Percentiles rank a stretch among this genome's conserved stretches.
Conservation (phyloP, 2,329 filamentous ascomycete genomes). For the Pezicula radicicola region DNA sequence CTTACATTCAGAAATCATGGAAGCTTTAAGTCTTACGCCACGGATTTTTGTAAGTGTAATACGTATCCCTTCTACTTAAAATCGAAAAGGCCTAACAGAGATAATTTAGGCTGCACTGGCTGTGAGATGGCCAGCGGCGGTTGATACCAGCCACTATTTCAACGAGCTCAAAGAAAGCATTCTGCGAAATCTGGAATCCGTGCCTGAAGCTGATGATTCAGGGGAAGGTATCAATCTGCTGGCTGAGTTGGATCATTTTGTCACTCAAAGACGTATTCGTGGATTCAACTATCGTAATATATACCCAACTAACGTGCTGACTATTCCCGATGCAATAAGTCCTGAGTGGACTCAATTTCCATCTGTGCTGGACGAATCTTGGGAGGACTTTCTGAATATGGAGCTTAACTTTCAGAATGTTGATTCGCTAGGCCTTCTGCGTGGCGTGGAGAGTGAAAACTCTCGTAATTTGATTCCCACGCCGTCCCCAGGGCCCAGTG, state of each 20-base stretch:
- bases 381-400: constrained; percentile 1
- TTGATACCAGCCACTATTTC: background rate
- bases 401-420: background rate
- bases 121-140: background rate
- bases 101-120: background rate
- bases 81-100: background rate
- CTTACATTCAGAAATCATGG: background rate
- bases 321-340: background rate
- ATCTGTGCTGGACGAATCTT: background rate
- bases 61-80: background rate
- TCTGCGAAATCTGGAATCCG: background rate
- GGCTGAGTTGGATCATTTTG: background rate
- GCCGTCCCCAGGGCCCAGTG: no score
- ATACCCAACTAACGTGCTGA: background rate
- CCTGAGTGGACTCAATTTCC: background rate
- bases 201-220: background rate
- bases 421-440: background rate
- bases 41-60: no score
- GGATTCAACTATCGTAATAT: background rate
- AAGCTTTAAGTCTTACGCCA: background rate
- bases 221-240: background rate
- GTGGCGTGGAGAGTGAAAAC: background rate
- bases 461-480: no score
- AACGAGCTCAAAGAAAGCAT: background rate
- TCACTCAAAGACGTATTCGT: background rate